Evolutionary conservation across 2,329 filamentous ascomycete genomes (phyloP), one percentile per base, ranked within the genome.

Genomic region (Aspergillus sclerotialis): DNA sequence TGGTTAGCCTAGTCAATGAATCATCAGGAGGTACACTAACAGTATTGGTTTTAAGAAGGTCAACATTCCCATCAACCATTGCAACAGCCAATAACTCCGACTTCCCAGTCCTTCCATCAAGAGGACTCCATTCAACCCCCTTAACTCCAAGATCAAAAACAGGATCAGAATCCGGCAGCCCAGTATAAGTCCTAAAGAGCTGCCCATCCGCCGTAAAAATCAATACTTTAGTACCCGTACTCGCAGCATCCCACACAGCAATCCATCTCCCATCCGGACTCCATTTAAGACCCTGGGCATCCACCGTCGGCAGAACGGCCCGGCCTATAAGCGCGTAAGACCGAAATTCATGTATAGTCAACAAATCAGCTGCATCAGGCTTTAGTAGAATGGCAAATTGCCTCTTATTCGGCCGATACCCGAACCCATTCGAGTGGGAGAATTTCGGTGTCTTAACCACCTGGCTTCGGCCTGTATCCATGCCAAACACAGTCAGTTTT

Each of bases 161-260:
- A 14, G 48, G 52, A 30, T 58, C 57, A 4, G 60, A 49, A 9
- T 59, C 59, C 4, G 51, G 39, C 5, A 53, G 49, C 4, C 67
- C 65, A 4, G 60, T 59, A 41, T 73, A 74, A 1, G 68, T 72
- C 35, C 73, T 67, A 53, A 72, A 80, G 4, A 71, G 59, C 42
- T 78, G 67, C 1, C 75, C 76, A 45, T 78, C 74, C 2, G 75
- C 71, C 2, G 76, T 79, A 45, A 72, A 76, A 26, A 80, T 64
- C 35, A 69, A 55, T 8, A 78, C 50, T 35, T 65, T 69, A 21
- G 69, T 70, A 6, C 70, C 69, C 5, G 60, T 56, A 36, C 68
- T 71, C 3, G 73, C 63, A 19, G 69, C 57, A 45, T 79, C 76
- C 64, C 75, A 72, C 4, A 78, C 51, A 1, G 68, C 72, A 38